A percentile compares a stretch with the other conserved stretches of the same genome.
phyloP scores from a whole-genome alignment of 805 yeast species.

The Saccharomycopsis javanensis region DNA sequence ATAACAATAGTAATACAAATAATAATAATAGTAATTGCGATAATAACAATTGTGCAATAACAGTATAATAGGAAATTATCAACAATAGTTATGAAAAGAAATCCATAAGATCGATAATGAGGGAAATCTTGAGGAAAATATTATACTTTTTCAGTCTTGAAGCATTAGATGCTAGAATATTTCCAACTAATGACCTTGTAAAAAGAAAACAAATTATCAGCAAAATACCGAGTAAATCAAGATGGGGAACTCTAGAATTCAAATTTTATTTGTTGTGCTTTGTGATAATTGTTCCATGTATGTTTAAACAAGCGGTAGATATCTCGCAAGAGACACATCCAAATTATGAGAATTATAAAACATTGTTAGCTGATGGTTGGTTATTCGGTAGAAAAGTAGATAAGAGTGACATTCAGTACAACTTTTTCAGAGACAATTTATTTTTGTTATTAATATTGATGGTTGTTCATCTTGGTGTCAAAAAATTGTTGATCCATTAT shows the following conservation, averaged over 20 bases:
- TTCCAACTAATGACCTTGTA: constrained; percentile 6
- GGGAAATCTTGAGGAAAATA: neutral
- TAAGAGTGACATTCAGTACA: constrained; percentile 83
- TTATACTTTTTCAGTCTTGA: constrained; percentile 5
- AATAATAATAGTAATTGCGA: no score
- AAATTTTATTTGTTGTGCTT: constrained; percentile 55
- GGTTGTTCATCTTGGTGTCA: constrained; percentile 41
- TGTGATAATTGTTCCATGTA: constrained; percentile 63
- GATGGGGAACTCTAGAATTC: constrained; percentile 76
- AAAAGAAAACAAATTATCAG: constrained; percentile 5
- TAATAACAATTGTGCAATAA: neutral
- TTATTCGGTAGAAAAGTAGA: constrained; percentile 83
- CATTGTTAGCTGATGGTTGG: constrained; percentile 75
- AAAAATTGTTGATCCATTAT: constrained; percentile 27
- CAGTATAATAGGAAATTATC: no score
- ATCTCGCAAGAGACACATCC: constrained; percentile 69
- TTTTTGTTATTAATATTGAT: constrained; percentile 49
- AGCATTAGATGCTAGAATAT: constrained; percentile 10
- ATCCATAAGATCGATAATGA: neutral
- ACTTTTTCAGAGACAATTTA: constrained; percentile 78
- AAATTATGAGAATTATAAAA: constrained; percentile 55
- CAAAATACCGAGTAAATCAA: constrained; percentile 27
- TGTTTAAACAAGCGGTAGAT: constrained; percentile 73
- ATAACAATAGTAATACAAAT: no score
- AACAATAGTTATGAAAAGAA: neutral